Base-by-base conservation (phyloP, 768 basidiomycete species). In the Tulasnella sp. region DNA sequence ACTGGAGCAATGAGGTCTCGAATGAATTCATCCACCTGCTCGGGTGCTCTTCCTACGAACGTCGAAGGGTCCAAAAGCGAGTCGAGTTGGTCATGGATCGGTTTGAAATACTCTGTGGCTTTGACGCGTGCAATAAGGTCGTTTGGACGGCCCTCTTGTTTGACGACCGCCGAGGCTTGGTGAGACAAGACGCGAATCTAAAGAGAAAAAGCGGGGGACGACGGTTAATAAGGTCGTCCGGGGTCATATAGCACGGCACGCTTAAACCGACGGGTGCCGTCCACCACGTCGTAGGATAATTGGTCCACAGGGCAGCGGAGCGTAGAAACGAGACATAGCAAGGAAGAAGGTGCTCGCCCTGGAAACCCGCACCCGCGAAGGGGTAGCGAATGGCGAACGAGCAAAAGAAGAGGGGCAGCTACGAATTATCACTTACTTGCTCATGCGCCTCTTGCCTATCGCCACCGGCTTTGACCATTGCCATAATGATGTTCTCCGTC, bases 401-500 rank as follows among this genome's bases (percentile, higher is more conserved):
- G n/a, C n/a, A n/a, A n/a, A n/a, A n/a, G n/a, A n/a, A n/a, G n/a
- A n/a, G n/a, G n/a, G n/a, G n/a, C n/a, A n/a, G n/a, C n/a, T n/a
- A n/a, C n/a, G n/a, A n/a, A n/a, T n/a, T n/a, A 37, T 4, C 86
- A 59, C 94, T 75, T 66, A 97, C 91, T 72, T 88, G 86, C 71
- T 97, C 96, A 68, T 98, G 96, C 6, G 90, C 90, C 70, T 90
- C 91, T 68, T 98, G 96, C 32, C 96, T 78, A 70, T 98, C 93
- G 0, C 93, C 94, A 19, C 90, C 90, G 48, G 79, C 81, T 70
- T 88, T 96, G 61, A 98, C 96, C 40, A 99, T 80, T 1, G 91
- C 91, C 96, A 99, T 98, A 72, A 98, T 98, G 70, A 99, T 78
- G 69, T 99, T 99, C 71, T 99, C 96, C 1, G 96, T 99, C 3